Base-by-base conservation (phyloP, 345 rosid genomes). In the Mercurialis annua region DNA sequence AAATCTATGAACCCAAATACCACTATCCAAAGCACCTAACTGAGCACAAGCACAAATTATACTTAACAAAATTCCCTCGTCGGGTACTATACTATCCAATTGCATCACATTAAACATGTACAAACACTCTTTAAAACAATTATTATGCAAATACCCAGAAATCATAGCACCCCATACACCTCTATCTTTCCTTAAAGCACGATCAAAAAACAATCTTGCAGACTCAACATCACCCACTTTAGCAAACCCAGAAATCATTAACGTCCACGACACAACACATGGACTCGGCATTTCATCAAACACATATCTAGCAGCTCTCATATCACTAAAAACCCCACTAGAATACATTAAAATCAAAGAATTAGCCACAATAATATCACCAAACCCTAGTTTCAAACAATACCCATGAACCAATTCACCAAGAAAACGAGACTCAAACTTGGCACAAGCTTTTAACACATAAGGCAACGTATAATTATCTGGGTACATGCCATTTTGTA, bases 401-500 rank as follows among this genome's bases (percentile, higher is more conserved):
- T 60, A 71, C 63, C 74, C 85, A 43, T 79, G 81, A 43, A 81
- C 76, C 6, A 49, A 61, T 46, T 81, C 81, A 29, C 85, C 89
- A 2, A 68, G 56, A 50, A 18, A 33, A 33, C 23, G 59, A 68
- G 36, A 68, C 7, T 51, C 74, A 67, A 81, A 51, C 80, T 65
- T 81, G 23, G 71, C 65, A 71, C 89, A 77, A 49, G 85, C 81
- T 72, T 75, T 75, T 38, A 85, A 64, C 34, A 77, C 66, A 58
- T 77, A 84, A 62, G 84, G 86, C 24, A 82, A 71, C 1, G 88
- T 82, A 73, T 80, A 84, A 65, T 68, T 64, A 66, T 80, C 86
- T 0, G 86, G 88, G 48, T 18, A 64, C 59, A 78, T 62, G 29
- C 73, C 77, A 21, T 62, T 55, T 4, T 17, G 30, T 70, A 80